Base-by-base conservation (phyloP, 768 basidiomycete species). In the Cantharellus anzutake region DNA sequence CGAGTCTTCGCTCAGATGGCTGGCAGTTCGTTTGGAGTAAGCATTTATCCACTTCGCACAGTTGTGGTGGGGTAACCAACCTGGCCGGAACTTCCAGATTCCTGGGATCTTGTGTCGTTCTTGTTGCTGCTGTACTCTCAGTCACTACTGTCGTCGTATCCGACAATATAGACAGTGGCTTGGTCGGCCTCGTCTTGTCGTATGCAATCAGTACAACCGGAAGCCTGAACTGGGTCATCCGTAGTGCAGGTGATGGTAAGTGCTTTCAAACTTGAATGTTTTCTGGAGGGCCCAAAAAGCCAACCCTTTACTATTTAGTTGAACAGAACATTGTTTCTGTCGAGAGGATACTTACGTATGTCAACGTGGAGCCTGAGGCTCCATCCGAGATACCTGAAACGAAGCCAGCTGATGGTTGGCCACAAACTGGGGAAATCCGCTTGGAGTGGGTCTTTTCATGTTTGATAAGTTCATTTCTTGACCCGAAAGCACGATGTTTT, bases 281-380 rank as follows among this genome's bases (percentile, higher is more conserved):
- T 29, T 29, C 20, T 1, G 20, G 20, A 29, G 20, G 20, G 20
- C 20, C 20, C 20, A 29, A 29, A 29, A 29, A 29, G 20, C 44
- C 44, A 48, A 48, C 44, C 11, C 29, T 48, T 11, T 29, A 29
- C 20, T 29, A 29, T 29, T 48, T 48, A 69, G 86, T 91, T 7
- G 91, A 94, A 67, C 86, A 91, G 65, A 88, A 87, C 64, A 83
- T 90, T 65, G 87, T 91, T 61, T 87, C 86, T 65, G 85, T 89
- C 14, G 91, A 94, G 68, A 82, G 90, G 3, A 84, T 93, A 58
- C 69, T 86, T 37, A 82, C 92, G 65, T 93, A 96, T 66, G 81
- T 81, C 37, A 74, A 83, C 4, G 74, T 94, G 16, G 66, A 73
- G 16, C 73, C 81, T 0, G 93, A 97, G 70, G 89, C 86, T 1